These are phyloP conservation scores for Blastobotrys malaysiensis DNA, from an alignment of 1,139 yeast species.

Conservation along the genomic window DNA sequence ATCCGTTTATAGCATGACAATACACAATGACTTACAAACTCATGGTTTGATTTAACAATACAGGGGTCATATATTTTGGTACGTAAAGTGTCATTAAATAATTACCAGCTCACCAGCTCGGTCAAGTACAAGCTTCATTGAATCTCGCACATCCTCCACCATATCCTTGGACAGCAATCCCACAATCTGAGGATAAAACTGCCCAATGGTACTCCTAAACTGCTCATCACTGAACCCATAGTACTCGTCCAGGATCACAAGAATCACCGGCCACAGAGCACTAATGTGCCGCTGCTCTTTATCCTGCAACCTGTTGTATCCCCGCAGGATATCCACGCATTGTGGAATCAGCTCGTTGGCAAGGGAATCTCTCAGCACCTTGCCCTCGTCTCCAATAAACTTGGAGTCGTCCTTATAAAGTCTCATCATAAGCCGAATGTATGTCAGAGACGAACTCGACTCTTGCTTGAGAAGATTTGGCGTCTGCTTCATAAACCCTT, in stretches of 20 bases:
- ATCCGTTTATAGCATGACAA: no score
- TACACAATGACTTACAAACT: no score
- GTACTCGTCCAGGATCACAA: conserved; percentile 78
- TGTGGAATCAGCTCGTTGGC: conserved; percentile 59
- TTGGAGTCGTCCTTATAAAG: conserved; percentile 65
- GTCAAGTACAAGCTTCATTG: conserved; percentile 58
- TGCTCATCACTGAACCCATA: conserved; percentile 72
- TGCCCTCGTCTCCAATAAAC: conserved; percentile 19
- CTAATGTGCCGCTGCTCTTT: conserved; percentile 71
- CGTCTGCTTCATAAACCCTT: conserved; percentile 85
- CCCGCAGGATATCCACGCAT: conserved; percentile 61
- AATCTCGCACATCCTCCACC: conserved; percentile 61
- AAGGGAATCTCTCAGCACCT: conserved; percentile 27
- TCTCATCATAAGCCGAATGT: conserved; percentile 72
- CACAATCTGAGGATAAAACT: conserved; percentile 63
- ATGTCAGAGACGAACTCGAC: conserved; percentile 83
- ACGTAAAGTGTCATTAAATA: background rate
- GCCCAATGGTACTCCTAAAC: conserved; percentile 57
- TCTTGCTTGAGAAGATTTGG: conserved; percentile 93
- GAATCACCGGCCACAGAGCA: conserved; percentile 90
- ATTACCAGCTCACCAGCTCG: conserved; percentile 55
- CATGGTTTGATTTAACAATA: no score
- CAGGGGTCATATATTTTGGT: background rate
- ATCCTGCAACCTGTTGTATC: conserved; percentile 65
- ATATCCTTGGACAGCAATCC: conserved; percentile 63